Conservation (phyloP, 1,284 basidiomycete species). For the Phylloboletellus chloephorus region DNA sequence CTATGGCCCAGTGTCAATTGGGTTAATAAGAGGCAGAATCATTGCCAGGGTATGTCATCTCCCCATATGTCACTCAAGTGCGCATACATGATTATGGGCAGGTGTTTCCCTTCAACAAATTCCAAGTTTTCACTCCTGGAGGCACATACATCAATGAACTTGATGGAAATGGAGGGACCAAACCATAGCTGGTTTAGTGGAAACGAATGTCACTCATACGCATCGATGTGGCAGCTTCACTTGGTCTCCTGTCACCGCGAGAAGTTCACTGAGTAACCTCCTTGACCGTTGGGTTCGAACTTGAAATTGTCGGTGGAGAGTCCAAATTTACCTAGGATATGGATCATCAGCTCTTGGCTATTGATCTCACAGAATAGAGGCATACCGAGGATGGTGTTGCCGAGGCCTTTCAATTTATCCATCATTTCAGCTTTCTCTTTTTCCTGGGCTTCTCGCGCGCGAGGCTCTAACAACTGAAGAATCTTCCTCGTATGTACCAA, state of each 20-base stretch:
- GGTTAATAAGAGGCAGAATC: conserved; percentile 73
- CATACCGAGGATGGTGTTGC: conserved; percentile 85
- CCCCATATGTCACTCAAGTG: conserved; percentile 1
- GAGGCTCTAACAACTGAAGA: conserved; percentile 55
- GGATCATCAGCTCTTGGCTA: background rate
- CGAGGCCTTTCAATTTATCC: conserved; percentile 87
- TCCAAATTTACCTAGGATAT: conserved; percentile 68
- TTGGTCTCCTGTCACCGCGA: conserved; percentile 34
- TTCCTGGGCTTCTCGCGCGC: conserved; percentile 73
- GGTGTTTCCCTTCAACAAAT: conserved; percentile 49
- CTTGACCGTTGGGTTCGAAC: conserved; percentile 86
- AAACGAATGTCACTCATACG: conserved; percentile 1
- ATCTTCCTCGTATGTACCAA: conserved; percentile 43
- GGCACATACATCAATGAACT: conserved; percentile 41
- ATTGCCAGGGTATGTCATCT: conserved; percentile 60
- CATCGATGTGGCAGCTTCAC: background rate
- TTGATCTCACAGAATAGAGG: conserved; percentile 2
- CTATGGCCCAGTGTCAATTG: conserved; percentile 90
- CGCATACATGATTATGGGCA: conserved; percentile 23
- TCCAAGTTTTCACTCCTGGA: conserved; percentile 47
- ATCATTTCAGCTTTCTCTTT: conserved; percentile 91
- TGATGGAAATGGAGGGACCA: conserved; percentile 5
- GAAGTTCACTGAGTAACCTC: conserved; percentile 93
- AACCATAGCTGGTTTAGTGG: conserved; percentile 3
- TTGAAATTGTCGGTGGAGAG: conserved; percentile 93